phyloP scores from a whole-genome alignment of 805 yeast species.

The Millerozyma acaciae region DNA sequence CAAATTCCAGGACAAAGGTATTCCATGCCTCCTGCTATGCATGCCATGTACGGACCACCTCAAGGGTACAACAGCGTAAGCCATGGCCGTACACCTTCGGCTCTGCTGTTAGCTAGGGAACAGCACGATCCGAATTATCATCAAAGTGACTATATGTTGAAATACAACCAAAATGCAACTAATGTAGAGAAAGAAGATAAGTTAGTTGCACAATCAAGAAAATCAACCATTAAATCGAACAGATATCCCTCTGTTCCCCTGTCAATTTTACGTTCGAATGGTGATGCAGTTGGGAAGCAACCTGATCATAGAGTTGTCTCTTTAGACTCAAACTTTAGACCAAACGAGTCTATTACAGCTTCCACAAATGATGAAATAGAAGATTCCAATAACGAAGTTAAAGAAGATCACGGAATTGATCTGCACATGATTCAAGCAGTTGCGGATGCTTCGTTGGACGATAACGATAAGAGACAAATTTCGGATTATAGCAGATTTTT shows the following conservation, averaged over 20 bases:
- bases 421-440: slow-evolving; percentile 7
- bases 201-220: slow-evolving; percentile 23
- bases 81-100: too few species aligned
- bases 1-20: too few species aligned
- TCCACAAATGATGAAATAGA: slow-evolving; percentile 6
- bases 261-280: slow-evolving; percentile 5
- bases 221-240: slow-evolving; percentile 28
- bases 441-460: slow-evolving; percentile 12
- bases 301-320: slow-evolving; percentile 14
- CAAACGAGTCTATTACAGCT: slow-evolving; percentile 9
- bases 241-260: slow-evolving; percentile 37
- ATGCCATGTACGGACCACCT: too few species aligned
- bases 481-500: slow-evolving; percentile 24
- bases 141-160: background rate
- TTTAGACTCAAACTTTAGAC: slow-evolving; percentile 18
- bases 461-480: slow-evolving; percentile 16
- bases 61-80: too few species aligned
- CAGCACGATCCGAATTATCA: too few species aligned
- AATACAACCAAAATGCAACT: slow-evolving; percentile 1
- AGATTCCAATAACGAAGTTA: background rate
- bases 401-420: background rate
- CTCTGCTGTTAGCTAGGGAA: too few species aligned
- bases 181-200: slow-evolving; percentile 1
- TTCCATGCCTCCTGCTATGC: too few species aligned
- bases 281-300: background rate